Evolutionary conservation across 1,284 basidiomycete genomes (phyloP).

Genomic region (Wallemia mellicola): DNA sequence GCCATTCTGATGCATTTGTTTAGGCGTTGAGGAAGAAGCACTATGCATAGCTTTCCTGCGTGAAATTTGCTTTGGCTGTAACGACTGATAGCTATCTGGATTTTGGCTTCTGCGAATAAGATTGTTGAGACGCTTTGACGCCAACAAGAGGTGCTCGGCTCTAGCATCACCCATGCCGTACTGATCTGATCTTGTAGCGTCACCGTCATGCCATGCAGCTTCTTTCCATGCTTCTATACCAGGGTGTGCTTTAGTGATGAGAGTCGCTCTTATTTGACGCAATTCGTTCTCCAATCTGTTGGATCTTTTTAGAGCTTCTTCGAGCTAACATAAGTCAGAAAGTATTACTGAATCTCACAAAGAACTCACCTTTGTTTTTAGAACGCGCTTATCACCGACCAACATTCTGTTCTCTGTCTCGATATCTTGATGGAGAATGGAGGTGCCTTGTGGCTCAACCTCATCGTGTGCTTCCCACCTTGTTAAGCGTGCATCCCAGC

Average conservation of each 20-base stretch:
- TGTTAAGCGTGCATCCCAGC: background rate
- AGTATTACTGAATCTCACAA: background rate
- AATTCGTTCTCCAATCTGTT: background rate
- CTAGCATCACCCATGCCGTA: conserved; percentile 17
- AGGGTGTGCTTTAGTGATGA: conserved; percentile 1
- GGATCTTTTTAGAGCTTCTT: background rate
- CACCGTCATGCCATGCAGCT: background rate
- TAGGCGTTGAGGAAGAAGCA: conserved; percentile 4
- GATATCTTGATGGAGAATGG: background rate
- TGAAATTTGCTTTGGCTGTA: conserved; percentile 4
- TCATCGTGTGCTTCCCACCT: background rate
- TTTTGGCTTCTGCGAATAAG: conserved; percentile 5
- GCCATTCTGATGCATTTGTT: conserved; percentile 8
- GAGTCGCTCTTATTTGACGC: background rate
- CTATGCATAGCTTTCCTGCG: conserved; percentile 4
- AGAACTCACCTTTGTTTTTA: background rate
- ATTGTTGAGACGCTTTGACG: conserved; percentile 10
- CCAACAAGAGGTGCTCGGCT: conserved; percentile 17
- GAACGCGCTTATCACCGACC: background rate
- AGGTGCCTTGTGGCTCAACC: background rate
- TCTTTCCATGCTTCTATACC: background rate
- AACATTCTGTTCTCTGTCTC: conserved; percentile 1
- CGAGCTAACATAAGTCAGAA: background rate
- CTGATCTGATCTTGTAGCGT: conserved; percentile 4
- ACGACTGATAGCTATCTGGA: background rate